phyloP scores from a whole-genome alignment of 441 rosid species.

The Macaranga tanarius region DNA sequence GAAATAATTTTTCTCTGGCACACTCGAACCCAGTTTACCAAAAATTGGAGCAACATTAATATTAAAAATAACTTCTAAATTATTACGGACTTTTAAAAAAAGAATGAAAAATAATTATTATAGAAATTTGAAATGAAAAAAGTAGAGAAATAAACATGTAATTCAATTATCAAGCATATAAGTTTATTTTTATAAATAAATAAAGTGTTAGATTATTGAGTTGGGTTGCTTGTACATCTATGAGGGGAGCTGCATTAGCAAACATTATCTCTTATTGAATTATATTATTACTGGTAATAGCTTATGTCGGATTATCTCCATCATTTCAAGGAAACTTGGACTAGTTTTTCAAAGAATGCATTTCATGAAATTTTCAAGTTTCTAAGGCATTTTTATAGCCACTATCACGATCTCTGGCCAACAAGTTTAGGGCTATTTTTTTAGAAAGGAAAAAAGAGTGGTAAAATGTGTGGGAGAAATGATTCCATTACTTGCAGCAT shows the following conservation, averaged over 20 bases:
- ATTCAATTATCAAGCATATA: no score
- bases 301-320: slow-evolving; percentile 34
- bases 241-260: slow-evolving; percentile 39
- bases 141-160: no score
- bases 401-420: not conserved
- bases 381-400: slow-evolving; percentile 19
- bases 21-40: no score
- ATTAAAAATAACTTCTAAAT: no score
- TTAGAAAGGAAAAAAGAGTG: slow-evolving; percentile 21
- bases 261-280: slow-evolving; percentile 28
- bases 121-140: no score
- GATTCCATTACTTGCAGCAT: slow-evolving; percentile 18
- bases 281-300: slow-evolving; percentile 18
- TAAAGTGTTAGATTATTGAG: no score
- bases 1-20: no score
- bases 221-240: no score
- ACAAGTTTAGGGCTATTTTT: slow-evolving; percentile 22
- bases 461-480: slow-evolving; percentile 13
- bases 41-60: no score
- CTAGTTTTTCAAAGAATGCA: slow-evolving; percentile 23
- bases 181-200: no score
- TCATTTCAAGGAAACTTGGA: slow-evolving; percentile 36
- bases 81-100: no score
- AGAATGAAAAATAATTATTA: no score
- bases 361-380: slow-evolving; percentile 12